Base-by-base conservation (phyloP, 345 rosid genomes). In the Moricandia arvensis region DNA sequence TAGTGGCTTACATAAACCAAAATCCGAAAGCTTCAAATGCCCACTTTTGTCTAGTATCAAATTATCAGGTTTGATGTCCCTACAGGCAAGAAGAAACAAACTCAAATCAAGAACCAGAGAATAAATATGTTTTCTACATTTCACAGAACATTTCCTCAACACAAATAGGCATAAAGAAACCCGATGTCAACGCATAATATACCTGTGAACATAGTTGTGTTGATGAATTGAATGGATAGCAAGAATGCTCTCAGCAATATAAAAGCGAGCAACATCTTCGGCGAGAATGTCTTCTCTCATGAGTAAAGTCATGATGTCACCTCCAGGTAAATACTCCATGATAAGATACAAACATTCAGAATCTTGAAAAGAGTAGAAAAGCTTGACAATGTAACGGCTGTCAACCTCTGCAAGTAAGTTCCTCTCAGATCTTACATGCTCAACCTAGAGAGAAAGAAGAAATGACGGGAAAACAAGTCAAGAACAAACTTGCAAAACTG, bases 51-150 rank as follows among this genome's bases (percentile, higher is more conserved):
- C 97, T 80, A 95, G 84, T 65, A 95, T 92, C 79, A 95, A 87
- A 81, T 95, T 95, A 73, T 95, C 99, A 64, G 99, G 99, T 68
- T 95, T 95, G 76, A 95, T 90, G 80, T 95, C 99, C 93, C 99
- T 92, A 76, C 79, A 86, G 43, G 59, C 26, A 83, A 72, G 75
- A 72, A 49, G 33, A 35, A 49, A 78, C 35, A 37, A 67, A 67
- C 35, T 24, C 68, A 61, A 35, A 64, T 45, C 61, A 13, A 58
- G 75, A 31, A 71, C 43, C 61, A 62, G 27, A 58, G 4, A 21
- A 51, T 34, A 33, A 11, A 49, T 18, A 13, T 30, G 10, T 13
- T 21, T 12, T 63, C 11, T 12, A 30, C 29, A 12, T 37, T 51
- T 63, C 29, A 13, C 27, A 62, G 37, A 63, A 16, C n/a, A 54